Evolutionary conservation across 1,284 basidiomycete genomes (phyloP), one percentile per base, ranked within the genome.

Genomic region (Hemileia vastatrix): DNA sequence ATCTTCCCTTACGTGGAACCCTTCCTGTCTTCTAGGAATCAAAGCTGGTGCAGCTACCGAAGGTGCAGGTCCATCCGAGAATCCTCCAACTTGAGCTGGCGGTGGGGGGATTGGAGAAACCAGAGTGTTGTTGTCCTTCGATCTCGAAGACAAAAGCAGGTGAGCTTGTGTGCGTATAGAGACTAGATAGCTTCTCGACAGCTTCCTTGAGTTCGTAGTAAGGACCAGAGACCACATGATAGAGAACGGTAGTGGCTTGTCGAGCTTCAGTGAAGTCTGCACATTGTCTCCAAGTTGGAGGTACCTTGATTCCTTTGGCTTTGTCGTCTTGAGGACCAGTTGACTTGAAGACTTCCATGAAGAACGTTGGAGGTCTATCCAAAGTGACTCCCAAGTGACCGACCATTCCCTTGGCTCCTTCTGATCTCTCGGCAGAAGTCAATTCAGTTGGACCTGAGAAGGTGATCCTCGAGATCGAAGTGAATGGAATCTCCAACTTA

Each of bases 221-320:
- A 1, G 71, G 71, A 3, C 71, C 71, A 53, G 66, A 67, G 54
- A 72, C 58, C 3, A 68, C 31, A 61, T 72, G 71, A 6, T 56
- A 48, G 31, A 64, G 64, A 50, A 66, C 63, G 1, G 57, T 57
- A 54, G 68, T 71, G 1, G 68, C 71, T 56, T 71, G 70, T 24
- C 63, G 65, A 44, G 64, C 67, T 44, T 72, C 69, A n/a, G 71
- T 72, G 24, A 72, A 72, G 33, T 72, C 71, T 18, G 68, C 68
- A 62, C 69, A 70, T 47, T 72, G 71, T 15, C 71, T 63, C 71
- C 71, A 71, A 58, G 68, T 65, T 33, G 64, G 65, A 49, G 65
- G 69, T 13, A 60, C 64, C 54, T 64, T 63, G 15, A 56, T 40
- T 40, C 36, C 36, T 40, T 40, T 62, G 15, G 56, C 32, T 1